Percentiles rank a stretch among this genome's conserved stretches.
Evolutionary conservation across 257 asterid species (phyloP).

Genomic region (Jacaranda copaia): DNA sequence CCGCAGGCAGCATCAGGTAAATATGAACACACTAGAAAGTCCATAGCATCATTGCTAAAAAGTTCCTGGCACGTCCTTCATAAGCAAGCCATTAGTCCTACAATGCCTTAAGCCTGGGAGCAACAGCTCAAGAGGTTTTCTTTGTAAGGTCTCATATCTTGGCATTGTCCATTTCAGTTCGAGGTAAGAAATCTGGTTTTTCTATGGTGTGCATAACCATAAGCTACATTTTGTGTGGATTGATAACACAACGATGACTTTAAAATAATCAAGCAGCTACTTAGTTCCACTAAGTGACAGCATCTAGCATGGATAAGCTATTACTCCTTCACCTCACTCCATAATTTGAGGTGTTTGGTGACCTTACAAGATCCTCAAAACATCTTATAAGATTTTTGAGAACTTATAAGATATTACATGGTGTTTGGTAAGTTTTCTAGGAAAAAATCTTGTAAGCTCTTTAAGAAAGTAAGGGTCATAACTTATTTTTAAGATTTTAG

Average conservation of each 20-base stretch:
- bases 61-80: not conserved
- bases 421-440: too few species aligned
- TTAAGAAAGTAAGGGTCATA: too few species aligned
- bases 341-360: too few species aligned
- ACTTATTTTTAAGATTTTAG: too few species aligned
- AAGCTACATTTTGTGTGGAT: not conserved
- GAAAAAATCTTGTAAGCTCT: too few species aligned
- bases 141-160: not conserved
- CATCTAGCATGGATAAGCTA: not conserved
- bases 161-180: not conserved
- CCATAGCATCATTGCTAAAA: not conserved
- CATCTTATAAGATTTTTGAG: too few species aligned
- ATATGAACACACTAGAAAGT: too few species aligned
- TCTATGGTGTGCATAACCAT: not conserved
- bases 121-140: not conserved
- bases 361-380: too few species aligned
- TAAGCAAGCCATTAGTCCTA: not conserved
- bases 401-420: too few species aligned
- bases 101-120: not conserved
- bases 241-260: not conserved
- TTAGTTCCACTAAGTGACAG: not conserved
- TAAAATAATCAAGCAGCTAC: not conserved
- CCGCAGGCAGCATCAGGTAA: not conserved
- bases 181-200: not conserved
- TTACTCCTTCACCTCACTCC: not conserved